Conservation (phyloP, 75 land plant species). For the Larix kaempferi region DNA sequence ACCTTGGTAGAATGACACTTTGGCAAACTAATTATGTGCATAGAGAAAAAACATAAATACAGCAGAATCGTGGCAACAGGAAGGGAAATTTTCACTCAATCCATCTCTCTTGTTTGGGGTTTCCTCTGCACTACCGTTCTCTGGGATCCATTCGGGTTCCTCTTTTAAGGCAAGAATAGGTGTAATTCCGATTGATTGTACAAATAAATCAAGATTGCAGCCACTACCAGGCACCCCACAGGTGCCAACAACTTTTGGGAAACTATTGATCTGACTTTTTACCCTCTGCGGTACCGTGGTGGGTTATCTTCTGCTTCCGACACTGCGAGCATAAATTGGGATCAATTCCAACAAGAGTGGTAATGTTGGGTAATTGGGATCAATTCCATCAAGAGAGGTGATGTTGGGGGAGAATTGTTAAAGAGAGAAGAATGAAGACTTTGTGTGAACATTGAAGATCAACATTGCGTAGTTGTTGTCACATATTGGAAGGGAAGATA, state of each 20-base stretch:
- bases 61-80: too few species aligned
- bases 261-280: not conserved
- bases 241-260: not conserved
- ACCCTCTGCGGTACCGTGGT: not conserved
- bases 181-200: not conserved
- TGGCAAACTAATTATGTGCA: too few species aligned
- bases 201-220: slow-evolving; percentile 5
- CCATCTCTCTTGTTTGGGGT: not conserved
- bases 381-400: too few species aligned
- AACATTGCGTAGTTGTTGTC: too few species aligned
- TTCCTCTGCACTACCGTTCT: not conserved
- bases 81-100: not conserved
- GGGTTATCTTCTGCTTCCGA: not conserved
- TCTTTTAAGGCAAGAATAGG: not conserved
- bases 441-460: too few species aligned
- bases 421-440: too few species aligned
- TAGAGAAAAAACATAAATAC: too few species aligned
- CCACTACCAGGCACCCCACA: not conserved
- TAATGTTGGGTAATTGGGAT: too few species aligned
- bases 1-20: too few species aligned
- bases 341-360: not conserved
- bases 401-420: too few species aligned
- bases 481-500: too few species aligned
- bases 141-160: slow-evolving; percentile 1
- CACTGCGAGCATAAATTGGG: not conserved